Base-by-base conservation (phyloP, 2,329 filamentous ascomycete genomes). In the Mycosphaerella arachidis region DNA sequence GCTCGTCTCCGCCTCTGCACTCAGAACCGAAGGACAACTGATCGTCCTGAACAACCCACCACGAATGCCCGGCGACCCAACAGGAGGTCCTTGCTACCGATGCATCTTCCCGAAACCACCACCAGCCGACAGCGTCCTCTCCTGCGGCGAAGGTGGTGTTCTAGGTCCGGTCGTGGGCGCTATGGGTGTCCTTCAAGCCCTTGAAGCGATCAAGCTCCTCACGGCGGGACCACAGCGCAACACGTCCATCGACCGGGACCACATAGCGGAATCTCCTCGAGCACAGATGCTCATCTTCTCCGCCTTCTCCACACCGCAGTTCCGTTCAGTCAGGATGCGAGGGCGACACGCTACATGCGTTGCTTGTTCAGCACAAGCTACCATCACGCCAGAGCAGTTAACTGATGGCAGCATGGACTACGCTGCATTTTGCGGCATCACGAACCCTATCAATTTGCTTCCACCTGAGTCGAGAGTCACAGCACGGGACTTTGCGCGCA, bases 141-240 rank as follows among this genome's bases (percentile, higher is more conserved):
- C 88, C 61, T 99, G 94, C 70, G 91, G 92, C 45, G 94, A 99
- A 72, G 93, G 92, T 9, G 94, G 94, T 0, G 92, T 99, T 8
- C 70, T 99, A 1, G 94, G 94, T 0, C 92, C 94, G 0, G 92
- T 97, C 0, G 94, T 99, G 0, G 94, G 94, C 0, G 82, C 86
- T 0, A 97, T 99, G 91, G 94, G 94, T 7, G 87, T 96, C 0
- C 77, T 97, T 58, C 94, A 97, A 77, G 93, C 94, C 0, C 79
- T 96, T 1, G 92, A 97, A 76, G 86, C 91, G 0, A 86, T 97
- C 69, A 94, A 95, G 72, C 37, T 73, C n/a, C 74, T 97, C n/a
- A 81, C 97, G 16, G 81, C 84, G 7, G 50, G 27, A 31, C 50
- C 30, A n/a, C 7, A 72, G 73, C 66, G 62, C 73, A 3, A 43